A percentile compares a stretch with the other conserved stretches of the same genome.
Evolutionary conservation across 2,329 filamentous ascomycete species (phyloP).

Genomic region (Xylariaceae sp.): DNA sequence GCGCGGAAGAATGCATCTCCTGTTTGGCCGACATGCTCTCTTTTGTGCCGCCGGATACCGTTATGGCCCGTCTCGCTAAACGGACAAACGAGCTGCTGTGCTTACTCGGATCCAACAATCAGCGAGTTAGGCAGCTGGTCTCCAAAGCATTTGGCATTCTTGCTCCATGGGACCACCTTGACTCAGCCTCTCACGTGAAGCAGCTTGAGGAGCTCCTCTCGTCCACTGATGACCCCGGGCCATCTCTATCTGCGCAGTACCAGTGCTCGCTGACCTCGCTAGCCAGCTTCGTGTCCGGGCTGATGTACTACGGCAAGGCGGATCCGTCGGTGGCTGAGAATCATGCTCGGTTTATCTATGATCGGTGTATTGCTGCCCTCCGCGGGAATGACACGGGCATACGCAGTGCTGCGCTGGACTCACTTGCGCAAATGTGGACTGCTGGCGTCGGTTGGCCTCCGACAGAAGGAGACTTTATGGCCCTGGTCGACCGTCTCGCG

Average conservation of each 20-base stretch:
- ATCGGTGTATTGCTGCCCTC: constrained; percentile 16
- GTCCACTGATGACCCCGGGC: constrained; percentile 21
- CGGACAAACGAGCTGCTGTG: constrained; percentile 49
- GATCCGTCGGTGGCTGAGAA: constrained; percentile 16
- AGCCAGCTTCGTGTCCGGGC: constrained; percentile 25
- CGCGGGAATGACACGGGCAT: constrained; percentile 20
- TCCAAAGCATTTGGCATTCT: constrained; percentile 73
- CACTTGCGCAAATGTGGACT: constrained; percentile 31
- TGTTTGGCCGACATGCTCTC: constrained; percentile 28
- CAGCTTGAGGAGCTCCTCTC: constrained; percentile 27
- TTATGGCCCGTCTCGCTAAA: constrained; percentile 34
- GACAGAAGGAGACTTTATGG: constrained; percentile 43
- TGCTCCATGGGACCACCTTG: constrained; percentile 61
- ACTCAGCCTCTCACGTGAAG: constrained; percentile 36
- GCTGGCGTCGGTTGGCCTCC: constrained; percentile 24
- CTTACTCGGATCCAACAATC: constrained; percentile 65
- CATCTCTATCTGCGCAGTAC: constrained; percentile 27
- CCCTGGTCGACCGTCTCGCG: constrained; percentile 60
- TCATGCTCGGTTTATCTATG: constrained; percentile 23
- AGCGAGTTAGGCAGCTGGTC: constrained; percentile 58
- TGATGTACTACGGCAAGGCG: constrained; percentile 24
- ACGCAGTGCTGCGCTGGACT: constrained; percentile 26
- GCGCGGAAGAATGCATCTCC: constrained; percentile 25
- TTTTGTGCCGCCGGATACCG: constrained; percentile 28
- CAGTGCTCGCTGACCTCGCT: constrained; percentile 28